These are phyloP conservation scores for Teunomyces lycoperdinae DNA, from an alignment of 805 yeast genomes.

Conservation along the genomic window DNA sequence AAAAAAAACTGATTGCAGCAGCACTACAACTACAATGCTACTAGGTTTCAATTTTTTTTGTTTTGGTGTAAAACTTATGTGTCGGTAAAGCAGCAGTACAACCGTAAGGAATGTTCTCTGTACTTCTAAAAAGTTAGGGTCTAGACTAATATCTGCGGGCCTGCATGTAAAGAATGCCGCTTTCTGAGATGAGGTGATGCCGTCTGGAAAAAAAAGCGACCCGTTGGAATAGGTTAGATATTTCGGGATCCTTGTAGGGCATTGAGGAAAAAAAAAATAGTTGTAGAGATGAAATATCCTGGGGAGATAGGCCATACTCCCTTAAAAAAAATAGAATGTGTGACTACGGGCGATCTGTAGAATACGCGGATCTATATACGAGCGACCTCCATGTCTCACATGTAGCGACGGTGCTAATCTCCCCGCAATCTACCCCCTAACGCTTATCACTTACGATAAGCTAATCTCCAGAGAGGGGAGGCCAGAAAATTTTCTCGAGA, in stretches of 20 bases:
- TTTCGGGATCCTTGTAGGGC: background rate
- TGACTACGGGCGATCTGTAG: no score
- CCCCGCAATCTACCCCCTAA: background rate
- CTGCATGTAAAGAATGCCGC: slow-evolving; percentile 1
- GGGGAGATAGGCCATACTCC: no score
- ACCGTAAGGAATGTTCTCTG: background rate
- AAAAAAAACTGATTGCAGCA: no score
- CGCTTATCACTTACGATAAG: slow-evolving; percentile 1
- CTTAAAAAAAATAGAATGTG: no score
- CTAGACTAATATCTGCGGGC: background rate
- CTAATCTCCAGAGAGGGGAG: background rate
- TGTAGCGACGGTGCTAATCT: background rate
- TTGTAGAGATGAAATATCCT: background rate
- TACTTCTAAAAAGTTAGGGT: background rate
- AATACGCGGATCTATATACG: background rate
- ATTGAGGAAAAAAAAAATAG: background rate
- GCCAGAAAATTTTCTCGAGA: background rate
- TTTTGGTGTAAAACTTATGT: background rate
- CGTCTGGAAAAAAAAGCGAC: background rate
- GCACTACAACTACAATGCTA: background rate
- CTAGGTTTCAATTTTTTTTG: background rate
- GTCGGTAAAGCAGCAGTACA: background rate
- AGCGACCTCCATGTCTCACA: background rate
- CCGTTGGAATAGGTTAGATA: background rate
- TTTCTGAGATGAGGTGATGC: background rate